Percentiles rank a stretch among this genome's conserved stretches.
Conservation (phyloP, 2,329 filamentous ascomycete species). For the Anisogramma anomala region DNA sequence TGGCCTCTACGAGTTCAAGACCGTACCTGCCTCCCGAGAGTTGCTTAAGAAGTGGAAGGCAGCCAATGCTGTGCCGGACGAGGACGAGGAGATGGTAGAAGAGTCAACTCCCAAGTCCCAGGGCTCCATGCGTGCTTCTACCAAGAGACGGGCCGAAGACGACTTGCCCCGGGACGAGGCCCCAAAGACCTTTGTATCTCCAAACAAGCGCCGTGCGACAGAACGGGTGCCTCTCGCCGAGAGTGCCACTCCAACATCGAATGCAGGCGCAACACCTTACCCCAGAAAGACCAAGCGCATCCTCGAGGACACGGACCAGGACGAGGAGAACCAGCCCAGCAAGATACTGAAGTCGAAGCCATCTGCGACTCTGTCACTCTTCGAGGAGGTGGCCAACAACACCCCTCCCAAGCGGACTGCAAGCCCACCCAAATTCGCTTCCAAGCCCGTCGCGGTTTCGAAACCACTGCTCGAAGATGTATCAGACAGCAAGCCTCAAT, state of each 20-base stretch:
- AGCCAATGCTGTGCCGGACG: conserved; percentile 41
- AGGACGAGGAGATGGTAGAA: conserved; percentile 30
- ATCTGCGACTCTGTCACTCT: conserved; percentile 43
- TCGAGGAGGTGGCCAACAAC: conserved; percentile 47
- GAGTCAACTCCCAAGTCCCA: conserved; percentile 20
- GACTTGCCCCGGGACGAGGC: conserved; percentile 30
- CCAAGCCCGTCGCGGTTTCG: conserved; percentile 22
- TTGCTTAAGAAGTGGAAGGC: conserved; percentile 47
- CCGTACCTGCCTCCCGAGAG: conserved; percentile 46
- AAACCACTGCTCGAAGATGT: conserved; percentile 20
- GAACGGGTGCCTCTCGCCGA: conserved; percentile 30
- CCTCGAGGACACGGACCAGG: conserved; percentile 32
- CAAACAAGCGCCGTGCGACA: conserved; percentile 39
- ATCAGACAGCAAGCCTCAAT: conserved; percentile 18
- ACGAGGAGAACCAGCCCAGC: conserved; percentile 34
- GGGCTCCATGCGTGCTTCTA: conserved; percentile 18
- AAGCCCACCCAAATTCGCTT: conserved; percentile 24
- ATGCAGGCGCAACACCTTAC: conserved; percentile 20
- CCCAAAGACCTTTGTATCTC: conserved; percentile 25
- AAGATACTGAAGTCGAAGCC: conserved; percentile 41
- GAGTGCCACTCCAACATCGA: conserved; percentile 19
- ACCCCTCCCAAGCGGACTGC: conserved; percentile 24
- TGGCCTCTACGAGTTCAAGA: conserved; percentile 52
- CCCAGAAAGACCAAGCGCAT: conserved; percentile 43
- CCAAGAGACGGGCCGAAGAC: conserved; percentile 47